Percentiles rank a stretch among this genome's conserved stretches.
Conservation (phyloP, 1,139 yeast species). For the Kodamaea fungicola region DNA sequence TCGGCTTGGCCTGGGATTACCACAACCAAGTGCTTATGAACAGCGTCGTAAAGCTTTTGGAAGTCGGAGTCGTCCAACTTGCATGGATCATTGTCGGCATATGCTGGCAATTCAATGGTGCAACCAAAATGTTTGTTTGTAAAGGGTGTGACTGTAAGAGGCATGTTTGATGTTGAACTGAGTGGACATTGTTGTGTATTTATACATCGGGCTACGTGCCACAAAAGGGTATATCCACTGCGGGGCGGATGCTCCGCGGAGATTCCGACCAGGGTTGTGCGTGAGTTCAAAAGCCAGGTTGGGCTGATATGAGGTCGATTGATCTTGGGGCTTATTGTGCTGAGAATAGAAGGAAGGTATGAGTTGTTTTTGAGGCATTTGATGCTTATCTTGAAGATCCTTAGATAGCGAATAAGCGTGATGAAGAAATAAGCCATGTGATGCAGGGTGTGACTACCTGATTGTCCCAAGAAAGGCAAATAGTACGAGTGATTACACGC, state of each 20-base stretch:
- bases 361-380: too few species aligned
- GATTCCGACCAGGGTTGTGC: background rate
- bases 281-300: background rate
- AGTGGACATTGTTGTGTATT: conserved; percentile 5
- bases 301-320: too few species aligned
- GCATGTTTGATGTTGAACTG: conserved; percentile 4
- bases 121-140: conserved; percentile 64
- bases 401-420: too few species aligned
- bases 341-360: too few species aligned
- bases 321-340: too few species aligned
- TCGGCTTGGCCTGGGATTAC: conserved; percentile 68
- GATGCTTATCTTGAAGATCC: too few species aligned
- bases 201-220: background rate
- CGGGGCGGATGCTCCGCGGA: conserved; percentile 9
- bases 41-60: conserved; percentile 55
- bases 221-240: background rate
- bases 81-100: conserved; percentile 72
- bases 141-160: conserved; percentile 43
- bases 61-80: conserved; percentile 63
- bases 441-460: too few species aligned
- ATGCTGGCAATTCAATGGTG: conserved; percentile 55
- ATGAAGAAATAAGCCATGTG: too few species aligned
- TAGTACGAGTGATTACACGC: too few species aligned
- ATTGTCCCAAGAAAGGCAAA: too few species aligned
- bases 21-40: conserved; percentile 64